These are phyloP conservation scores for Pseudogymnoascus sp. DNA, from an alignment of 2,329 filamentous ascomycete genomes.

Conservation along the genomic window DNA sequence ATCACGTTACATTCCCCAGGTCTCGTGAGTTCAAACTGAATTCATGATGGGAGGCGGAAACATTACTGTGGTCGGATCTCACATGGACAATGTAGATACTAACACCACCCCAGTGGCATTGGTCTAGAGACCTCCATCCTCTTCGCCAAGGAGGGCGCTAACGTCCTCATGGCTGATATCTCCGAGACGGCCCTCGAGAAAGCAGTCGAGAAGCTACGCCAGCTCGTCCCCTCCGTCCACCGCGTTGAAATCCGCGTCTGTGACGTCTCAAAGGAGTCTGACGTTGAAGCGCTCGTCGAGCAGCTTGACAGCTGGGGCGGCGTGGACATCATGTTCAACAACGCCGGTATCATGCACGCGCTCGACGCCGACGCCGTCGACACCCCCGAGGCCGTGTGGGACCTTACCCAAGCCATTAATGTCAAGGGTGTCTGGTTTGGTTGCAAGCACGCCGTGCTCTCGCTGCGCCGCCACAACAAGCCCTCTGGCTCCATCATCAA, in stretches of 20 bases:
- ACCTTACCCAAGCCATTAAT: slow-evolving; percentile 66
- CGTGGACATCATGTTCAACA: slow-evolving; percentile 70
- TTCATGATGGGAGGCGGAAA: neutral
- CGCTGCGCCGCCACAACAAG: slow-evolving; percentile 59
- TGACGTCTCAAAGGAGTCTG: slow-evolving; percentile 62
- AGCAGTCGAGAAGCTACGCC: slow-evolving; percentile 50
- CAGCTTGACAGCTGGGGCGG: slow-evolving; percentile 61
- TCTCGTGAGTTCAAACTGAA: neutral
- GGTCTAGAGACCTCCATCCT: slow-evolving; percentile 67
- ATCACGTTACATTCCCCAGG: neutral
- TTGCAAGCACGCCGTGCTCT: slow-evolving; percentile 62
- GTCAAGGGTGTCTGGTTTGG: slow-evolving; percentile 75
- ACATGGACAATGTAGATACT: neutral
- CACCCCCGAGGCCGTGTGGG: slow-evolving; percentile 68
- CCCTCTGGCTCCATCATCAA: slow-evolving; percentile 62
- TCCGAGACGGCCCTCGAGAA: slow-evolving; percentile 55
- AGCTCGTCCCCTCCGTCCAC: slow-evolving; percentile 42
- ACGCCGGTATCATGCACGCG: slow-evolving; percentile 70
- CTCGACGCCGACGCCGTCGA: slow-evolving; percentile 56
- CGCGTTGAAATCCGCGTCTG: slow-evolving; percentile 44
- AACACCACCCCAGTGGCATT: slow-evolving; percentile 46
- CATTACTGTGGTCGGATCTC: neutral
- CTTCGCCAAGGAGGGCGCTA: slow-evolving; percentile 62
- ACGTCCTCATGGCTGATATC: slow-evolving; percentile 63
- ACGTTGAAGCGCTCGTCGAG: slow-evolving; percentile 53